Base-by-base conservation (phyloP, 768 basidiomycete species). In the Boletus tomentosulus region DNA sequence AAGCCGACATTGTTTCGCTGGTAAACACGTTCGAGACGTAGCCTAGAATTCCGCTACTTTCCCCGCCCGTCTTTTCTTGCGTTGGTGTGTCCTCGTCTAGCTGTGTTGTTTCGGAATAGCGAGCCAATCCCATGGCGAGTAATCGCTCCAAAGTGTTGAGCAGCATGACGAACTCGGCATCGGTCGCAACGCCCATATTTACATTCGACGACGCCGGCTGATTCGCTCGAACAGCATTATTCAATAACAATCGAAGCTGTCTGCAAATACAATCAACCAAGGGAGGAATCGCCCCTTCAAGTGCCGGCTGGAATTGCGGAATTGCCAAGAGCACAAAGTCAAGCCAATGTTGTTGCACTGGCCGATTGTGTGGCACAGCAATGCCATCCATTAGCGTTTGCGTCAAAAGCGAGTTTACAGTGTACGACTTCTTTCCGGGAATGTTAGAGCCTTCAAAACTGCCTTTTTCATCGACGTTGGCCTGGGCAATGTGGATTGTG, bases 281-380 rank as follows among this genome's bases (percentile, higher is more conserved):
- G 2, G 92, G 86, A 3, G 80, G 73, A 24, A 96, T 75, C 34
- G 86, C 78, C 10, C 78, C 74, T 48, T 86, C 82, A 1, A 91
- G 73, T 2, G 81, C 74, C 19, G 85, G 84, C 54, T 88, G 87
- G 64, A 93, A 90, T 60, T 92, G 90, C 4, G 92, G 86, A 16
- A 95, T 73, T 1, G 92, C 90, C 85, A 91, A 90, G 50, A 96
- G 79, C 55, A 98, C 78, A 67, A 99, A 98, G 66, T 98, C 96
- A 27, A 98, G 77, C 96, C 96, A 98, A 62, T 97, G 92, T 63
- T 97, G 95, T 30, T 96, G 69, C 25, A 96, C 80, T 1, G 92
- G 79, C 28, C 86, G 82, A 70, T 96, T 97, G 30, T 78, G 70
- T 10, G 77, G 73, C 5, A 75, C 67, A 11, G 85, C 74, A 45